A percentile compares a stretch with the other conserved stretches of the same genome.
Evolutionary conservation across 2,329 filamentous ascomycete species (phyloP).

Genomic region (Apiospora rasikravindrae): DNA sequence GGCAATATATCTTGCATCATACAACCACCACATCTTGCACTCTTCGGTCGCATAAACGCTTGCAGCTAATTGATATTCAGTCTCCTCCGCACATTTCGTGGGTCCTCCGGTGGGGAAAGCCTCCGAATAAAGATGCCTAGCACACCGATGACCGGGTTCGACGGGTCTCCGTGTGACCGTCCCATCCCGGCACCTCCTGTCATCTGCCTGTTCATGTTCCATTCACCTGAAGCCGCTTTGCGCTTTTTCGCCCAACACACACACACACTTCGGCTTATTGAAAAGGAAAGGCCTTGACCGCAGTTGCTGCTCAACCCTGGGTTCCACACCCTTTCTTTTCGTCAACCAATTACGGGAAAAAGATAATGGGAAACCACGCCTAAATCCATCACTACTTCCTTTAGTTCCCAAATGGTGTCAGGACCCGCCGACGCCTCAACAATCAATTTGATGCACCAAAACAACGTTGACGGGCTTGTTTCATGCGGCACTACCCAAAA

Average conservation of each 20-base stretch:
- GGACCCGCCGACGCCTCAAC: not conserved
- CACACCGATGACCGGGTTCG: not conserved
- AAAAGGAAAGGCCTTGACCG: not conserved
- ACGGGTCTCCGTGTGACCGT: slow-evolving; percentile 3
- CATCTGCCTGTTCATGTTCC: not conserved
- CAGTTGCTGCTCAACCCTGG: not conserved
- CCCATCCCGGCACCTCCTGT: not conserved
- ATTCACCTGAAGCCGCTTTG: not conserved
- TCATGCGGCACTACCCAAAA: not conserved
- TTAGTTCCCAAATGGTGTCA: not conserved
- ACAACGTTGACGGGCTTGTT: not conserved
- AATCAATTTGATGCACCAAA: not conserved
- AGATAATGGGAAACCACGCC: not conserved
- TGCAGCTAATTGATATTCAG: not conserved
- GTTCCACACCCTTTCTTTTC: not conserved
- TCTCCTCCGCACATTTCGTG: not conserved
- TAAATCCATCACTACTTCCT: not conserved
- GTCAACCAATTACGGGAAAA: not conserved
- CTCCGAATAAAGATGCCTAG: not conserved
- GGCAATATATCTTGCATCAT: not conserved
- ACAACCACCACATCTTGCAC: not conserved
- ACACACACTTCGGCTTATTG: not conserved
- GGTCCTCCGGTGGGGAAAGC: slow-evolving; percentile 11
- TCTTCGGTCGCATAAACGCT: not conserved
- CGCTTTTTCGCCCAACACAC: not conserved